These are phyloP conservation scores for Rubroboletus satanas DNA, from an alignment of 768 basidiomycete genomes.

Conservation along the genomic window DNA sequence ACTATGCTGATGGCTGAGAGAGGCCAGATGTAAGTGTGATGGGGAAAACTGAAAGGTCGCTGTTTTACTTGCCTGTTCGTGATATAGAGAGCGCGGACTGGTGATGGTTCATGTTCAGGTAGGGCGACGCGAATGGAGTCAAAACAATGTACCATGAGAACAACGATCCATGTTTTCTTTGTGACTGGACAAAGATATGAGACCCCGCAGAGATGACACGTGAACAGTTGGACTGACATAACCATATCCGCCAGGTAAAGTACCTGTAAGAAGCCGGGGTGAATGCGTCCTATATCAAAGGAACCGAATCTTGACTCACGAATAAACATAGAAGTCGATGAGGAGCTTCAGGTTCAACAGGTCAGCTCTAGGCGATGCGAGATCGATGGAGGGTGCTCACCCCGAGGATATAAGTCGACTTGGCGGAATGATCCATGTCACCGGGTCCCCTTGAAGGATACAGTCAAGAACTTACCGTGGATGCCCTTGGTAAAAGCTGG, in stretches of 20 bases:
- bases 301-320: slow-evolving; percentile 7
- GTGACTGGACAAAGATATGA: slow-evolving; percentile 16
- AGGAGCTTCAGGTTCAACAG: slow-evolving; percentile 20
- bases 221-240: slow-evolving; percentile 14
- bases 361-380: background rate
- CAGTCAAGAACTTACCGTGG: slow-evolving; percentile 12
- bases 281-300: background rate
- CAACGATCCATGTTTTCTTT: slow-evolving; percentile 9
- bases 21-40: background rate
- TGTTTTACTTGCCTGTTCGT: slow-evolving; percentile 16
- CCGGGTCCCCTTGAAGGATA: background rate
- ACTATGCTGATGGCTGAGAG: slow-evolving; percentile 16
- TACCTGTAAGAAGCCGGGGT: slow-evolving; percentile 11
- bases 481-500: slow-evolving; percentile 8
- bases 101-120: background rate
- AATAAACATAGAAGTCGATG: slow-evolving; percentile 28
- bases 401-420: slow-evolving; percentile 24
- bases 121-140: background rate
- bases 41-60: background rate
- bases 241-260: slow-evolving; percentile 31
- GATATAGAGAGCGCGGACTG: slow-evolving; percentile 18
- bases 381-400: slow-evolving; percentile 9
- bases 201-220: background rate
- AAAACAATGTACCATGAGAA: slow-evolving; percentile 17
- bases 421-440: background rate